These are phyloP conservation scores for Apophysomyces elegans DNA, from an alignment of 371 early-diverging fungal genomes.

Conservation along the genomic window DNA sequence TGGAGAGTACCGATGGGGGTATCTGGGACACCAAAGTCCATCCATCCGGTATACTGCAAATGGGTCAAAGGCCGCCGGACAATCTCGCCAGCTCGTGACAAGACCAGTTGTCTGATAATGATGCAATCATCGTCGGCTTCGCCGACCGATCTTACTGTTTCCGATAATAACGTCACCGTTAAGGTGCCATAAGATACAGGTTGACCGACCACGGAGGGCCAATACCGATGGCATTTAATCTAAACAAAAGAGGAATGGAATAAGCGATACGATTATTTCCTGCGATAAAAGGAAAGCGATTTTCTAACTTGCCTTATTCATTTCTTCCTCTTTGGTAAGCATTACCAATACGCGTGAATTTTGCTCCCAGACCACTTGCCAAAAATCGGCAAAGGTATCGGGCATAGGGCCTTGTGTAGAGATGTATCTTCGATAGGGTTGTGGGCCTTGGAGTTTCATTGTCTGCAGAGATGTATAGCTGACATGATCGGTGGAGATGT, in stretches of 20 bases:
- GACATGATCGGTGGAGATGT: conserved; percentile 17
- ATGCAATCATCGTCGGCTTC: conserved; percentile 38
- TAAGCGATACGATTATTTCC: not conserved
- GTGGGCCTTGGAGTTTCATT: conserved; percentile 27
- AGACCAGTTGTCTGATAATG: conserved; percentile 26
- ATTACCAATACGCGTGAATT: conserved; percentile 79
- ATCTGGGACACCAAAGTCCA: conserved; percentile 84
- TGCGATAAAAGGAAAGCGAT: not conserved
- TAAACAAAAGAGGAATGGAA: conserved; percentile 18
- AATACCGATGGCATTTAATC: conserved; percentile 78
- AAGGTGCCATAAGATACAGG: conserved; percentile 46
- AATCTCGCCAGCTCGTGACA: conserved; percentile 16
- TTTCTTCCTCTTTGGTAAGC: conserved; percentile 87
- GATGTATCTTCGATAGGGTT: conserved; percentile 65
- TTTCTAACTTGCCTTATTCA: conserved; percentile 62
- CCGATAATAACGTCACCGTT: conserved; percentile 33
- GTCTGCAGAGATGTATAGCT: conserved; percentile 22
- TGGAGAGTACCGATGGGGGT: conserved; percentile 62
- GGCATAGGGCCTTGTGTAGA: conserved; percentile 90
- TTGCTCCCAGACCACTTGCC: conserved; percentile 91
- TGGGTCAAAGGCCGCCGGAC: conserved; percentile 64
- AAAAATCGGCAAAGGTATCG: conserved; percentile 85
- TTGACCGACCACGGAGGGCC: conserved; percentile 57
- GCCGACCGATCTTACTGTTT: conserved; percentile 23
- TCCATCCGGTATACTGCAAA: conserved; percentile 90